These are phyloP conservation scores for Trichocomaceae sp. DNA, from an alignment of 2,329 filamentous ascomycete genomes.

Conservation along the genomic window DNA sequence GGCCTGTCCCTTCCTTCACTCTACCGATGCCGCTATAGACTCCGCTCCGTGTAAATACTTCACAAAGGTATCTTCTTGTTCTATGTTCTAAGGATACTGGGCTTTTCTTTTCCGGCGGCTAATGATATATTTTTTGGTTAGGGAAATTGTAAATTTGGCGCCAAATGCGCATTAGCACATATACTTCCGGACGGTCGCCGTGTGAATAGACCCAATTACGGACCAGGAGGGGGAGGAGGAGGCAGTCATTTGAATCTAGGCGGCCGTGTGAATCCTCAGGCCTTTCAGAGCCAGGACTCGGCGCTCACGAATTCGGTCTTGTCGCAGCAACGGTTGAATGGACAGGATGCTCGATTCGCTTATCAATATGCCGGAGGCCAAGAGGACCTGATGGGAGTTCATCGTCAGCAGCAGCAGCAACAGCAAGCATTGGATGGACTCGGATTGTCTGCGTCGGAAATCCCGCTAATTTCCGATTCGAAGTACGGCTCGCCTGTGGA, in stretches of 20 bases:
- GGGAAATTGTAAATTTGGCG: constrained; percentile 98
- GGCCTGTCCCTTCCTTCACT: constrained; percentile 94
- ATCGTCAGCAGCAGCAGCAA: constrained; percentile 21
- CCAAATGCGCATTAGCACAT: constrained; percentile 95
- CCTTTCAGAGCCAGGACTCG: constrained; percentile 59
- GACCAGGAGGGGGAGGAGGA: constrained; percentile 47
- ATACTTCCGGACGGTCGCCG: constrained; percentile 87
- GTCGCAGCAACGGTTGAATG: constrained; percentile 53
- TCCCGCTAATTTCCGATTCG: constrained; percentile 53
- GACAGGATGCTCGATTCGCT: constrained; percentile 40
- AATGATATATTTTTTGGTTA: constrained; percentile 31
- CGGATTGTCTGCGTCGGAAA: constrained; percentile 38
- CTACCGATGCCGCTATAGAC: constrained; percentile 74
- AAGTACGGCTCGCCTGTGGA: constrained; percentile 81
- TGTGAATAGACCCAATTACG: constrained; percentile 65
- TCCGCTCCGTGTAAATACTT: constrained; percentile 96
- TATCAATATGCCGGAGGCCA: constrained; percentile 34
- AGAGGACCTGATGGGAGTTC: constrained; percentile 36
- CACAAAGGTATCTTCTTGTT: constrained; percentile 63
- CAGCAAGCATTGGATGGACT: constrained; percentile 24
- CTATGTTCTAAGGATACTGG: background rate
- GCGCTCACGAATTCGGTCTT: constrained; percentile 69
- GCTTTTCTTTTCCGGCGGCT: background rate
- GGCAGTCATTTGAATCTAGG: constrained; percentile 57
- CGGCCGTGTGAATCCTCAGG: constrained; percentile 60